Percentiles rank a stretch among this genome's conserved stretches.
phyloP scores from a whole-genome alignment of 2,329 filamentous ascomycete genomes.

The Cercospora sojina region DNA sequence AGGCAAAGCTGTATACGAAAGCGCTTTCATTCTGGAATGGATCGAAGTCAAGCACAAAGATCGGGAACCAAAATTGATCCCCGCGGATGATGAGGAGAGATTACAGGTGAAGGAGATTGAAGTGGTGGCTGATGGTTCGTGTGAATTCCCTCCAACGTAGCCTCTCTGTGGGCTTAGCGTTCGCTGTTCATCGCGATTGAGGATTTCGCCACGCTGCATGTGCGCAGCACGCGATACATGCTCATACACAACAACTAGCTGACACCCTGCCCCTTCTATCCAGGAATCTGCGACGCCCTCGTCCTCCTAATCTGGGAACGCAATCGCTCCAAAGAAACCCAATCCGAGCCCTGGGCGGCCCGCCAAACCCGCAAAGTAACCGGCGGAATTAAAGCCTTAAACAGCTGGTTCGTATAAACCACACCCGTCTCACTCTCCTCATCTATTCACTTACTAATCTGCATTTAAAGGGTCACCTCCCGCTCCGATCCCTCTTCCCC shows the following conservation, averaged over 20 bases:
- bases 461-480: neutral
- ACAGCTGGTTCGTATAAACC: constrained; percentile 24
- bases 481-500: neutral
- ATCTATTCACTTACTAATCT: neutral
- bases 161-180: too few relatives aligned
- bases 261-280: neutral
- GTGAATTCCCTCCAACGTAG: too few relatives aligned
- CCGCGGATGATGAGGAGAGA: constrained; percentile 31
- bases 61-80: constrained; percentile 34
- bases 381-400: constrained; percentile 38
- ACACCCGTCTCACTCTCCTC: neutral
- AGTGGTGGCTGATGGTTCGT: constrained; percentile 38
- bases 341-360: constrained; percentile 37
- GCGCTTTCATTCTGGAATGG: constrained; percentile 42
- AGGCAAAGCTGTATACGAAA: constrained; percentile 39
- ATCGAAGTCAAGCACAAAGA: constrained; percentile 36
- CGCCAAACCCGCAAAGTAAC: constrained; percentile 41
- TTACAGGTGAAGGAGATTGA: constrained; percentile 39
- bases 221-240: too few relatives aligned
- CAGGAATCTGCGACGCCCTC: constrained; percentile 40
- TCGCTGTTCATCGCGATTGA: too few relatives aligned
- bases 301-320: constrained; percentile 42
- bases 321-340: constrained; percentile 32
- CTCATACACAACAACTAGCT: too few relatives aligned
- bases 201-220: too few relatives aligned